Percentiles rank a stretch among this genome's conserved stretches.
phyloP scores from a whole-genome alignment of 106 monocot genomes.

The Dioscorea alata region DNA sequence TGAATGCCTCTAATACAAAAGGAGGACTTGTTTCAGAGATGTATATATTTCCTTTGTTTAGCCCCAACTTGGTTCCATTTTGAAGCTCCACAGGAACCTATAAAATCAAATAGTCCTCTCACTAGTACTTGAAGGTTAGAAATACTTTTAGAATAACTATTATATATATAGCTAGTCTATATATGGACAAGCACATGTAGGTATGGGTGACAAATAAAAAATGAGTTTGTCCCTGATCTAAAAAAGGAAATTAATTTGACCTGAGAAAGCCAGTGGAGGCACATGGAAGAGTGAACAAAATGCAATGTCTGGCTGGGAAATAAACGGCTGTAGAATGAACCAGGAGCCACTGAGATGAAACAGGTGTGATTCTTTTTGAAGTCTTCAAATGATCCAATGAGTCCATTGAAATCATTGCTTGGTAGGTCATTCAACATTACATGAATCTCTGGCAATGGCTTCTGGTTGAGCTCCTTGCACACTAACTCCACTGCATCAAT shows the following conservation, averaged over 20 bases:
- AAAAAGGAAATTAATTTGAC: slow-evolving; percentile 10
- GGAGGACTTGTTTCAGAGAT: slow-evolving; percentile 14
- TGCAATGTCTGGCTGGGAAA: slow-evolving; percentile 15
- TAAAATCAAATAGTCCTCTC: too few relatives aligned
- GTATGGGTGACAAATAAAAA: too few relatives aligned
- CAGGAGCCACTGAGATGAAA: slow-evolving; percentile 3
- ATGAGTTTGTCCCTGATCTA: too few relatives aligned
- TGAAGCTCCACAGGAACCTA: slow-evolving; percentile 18
- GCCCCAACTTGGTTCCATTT: neutral
- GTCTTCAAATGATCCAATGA: neutral
- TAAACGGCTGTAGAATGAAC: slow-evolving; percentile 22
- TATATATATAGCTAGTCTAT: too few relatives aligned
- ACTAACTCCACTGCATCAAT: neutral
- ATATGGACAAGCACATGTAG: too few relatives aligned
- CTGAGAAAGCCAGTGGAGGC: slow-evolving; percentile 23
- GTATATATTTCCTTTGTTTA: slow-evolving; percentile 21
- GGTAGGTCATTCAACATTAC: slow-evolving; percentile 3
- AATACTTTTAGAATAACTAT: too few relatives aligned
- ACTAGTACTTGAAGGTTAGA: too few relatives aligned
- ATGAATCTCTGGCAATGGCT: neutral
- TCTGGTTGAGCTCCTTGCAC: neutral
- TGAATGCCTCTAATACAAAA: slow-evolving; percentile 6
- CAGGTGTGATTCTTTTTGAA: neutral
- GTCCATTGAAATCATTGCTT: neutral
- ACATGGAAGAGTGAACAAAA: slow-evolving; percentile 9